A percentile compares a stretch with the other conserved stretches of the same genome.
Conservation (phyloP, 2,329 filamentous ascomycete species). For the Dothistroma septosporum region DNA sequence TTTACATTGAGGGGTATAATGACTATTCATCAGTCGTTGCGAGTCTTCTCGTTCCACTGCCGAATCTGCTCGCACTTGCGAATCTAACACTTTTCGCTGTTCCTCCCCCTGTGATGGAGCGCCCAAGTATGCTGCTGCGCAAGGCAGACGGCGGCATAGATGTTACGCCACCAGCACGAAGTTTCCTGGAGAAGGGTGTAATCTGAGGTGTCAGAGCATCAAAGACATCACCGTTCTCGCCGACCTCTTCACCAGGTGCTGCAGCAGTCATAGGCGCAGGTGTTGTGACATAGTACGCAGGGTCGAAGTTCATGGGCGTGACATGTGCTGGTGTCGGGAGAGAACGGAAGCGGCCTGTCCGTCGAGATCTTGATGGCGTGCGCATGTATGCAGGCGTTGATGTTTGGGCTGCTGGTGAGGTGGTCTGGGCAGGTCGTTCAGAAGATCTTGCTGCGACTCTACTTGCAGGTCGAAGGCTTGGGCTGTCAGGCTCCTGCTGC, state of each 20-base stretch:
- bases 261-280: slow-evolving; percentile 24
- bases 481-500: slow-evolving; percentile 28
- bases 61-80: slow-evolving; percentile 20
- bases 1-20: neutral
- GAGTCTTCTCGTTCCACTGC: slow-evolving; percentile 11
- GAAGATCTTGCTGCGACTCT: slow-evolving; percentile 26
- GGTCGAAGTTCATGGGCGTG: slow-evolving; percentile 32
- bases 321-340: slow-evolving; percentile 30
- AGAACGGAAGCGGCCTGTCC: slow-evolving; percentile 26
- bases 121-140: slow-evolving; percentile 19
- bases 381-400: slow-evolving; percentile 41
- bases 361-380: slow-evolving; percentile 39
- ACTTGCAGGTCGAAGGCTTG: slow-evolving; percentile 30
- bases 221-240: slow-evolving; percentile 14
- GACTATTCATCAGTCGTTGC: slow-evolving; percentile 13
- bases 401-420: slow-evolving; percentile 18
- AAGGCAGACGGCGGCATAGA: slow-evolving; percentile 21
- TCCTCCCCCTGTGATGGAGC: slow-evolving; percentile 15
- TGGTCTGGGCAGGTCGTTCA: slow-evolving; percentile 13
- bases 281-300: slow-evolving; percentile 25
- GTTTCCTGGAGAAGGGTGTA: slow-evolving; percentile 38
- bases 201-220: slow-evolving; percentile 33
- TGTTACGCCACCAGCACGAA: slow-evolving; percentile 33
- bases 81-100: slow-evolving; percentile 28
- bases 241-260: slow-evolving; percentile 7